Evolutionary conservation across 2,329 filamentous ascomycete genomes (phyloP).

Genomic region (Calonectria leucothoes): DNA sequence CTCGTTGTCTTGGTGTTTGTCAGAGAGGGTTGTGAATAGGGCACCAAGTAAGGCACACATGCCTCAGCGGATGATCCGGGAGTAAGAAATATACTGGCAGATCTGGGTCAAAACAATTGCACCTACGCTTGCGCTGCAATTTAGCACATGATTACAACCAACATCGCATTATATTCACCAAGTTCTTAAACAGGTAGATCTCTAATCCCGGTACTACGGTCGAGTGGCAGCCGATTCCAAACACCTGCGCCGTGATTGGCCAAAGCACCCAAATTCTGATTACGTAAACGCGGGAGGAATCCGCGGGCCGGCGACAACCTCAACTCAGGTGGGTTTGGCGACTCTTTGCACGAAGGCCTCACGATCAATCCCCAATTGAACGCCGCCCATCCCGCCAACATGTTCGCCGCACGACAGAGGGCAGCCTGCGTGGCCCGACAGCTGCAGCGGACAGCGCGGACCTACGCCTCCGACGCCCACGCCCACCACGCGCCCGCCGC

Average conservation of each 20-base stretch:
- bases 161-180: neutral
- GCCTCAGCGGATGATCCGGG: neutral
- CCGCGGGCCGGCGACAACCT: constrained; percentile 43
- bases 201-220: neutral
- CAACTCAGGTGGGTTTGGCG: constrained; percentile 36
- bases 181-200: neutral
- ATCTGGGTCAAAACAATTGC: neutral
- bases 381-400: constrained; percentile 46
- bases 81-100: neutral
- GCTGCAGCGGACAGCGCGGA: constrained; percentile 55
- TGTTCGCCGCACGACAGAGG: constrained; percentile 60
- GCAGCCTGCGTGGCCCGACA: constrained; percentile 52
- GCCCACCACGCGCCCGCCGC: constrained; percentile 59
- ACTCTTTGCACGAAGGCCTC: constrained; percentile 38
- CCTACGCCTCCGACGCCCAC: constrained; percentile 67
- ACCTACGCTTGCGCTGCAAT: neutral
- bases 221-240: constrained; percentile 32
- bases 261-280: constrained; percentile 19
- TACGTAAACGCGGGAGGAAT: constrained; percentile 44
- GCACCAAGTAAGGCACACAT: neutral
- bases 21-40: neutral
- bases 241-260: constrained; percentile 37
- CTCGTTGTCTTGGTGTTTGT: neutral
- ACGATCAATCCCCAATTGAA: constrained; percentile 49
- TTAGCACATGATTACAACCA: neutral